Evolutionary conservation across 1,284 basidiomycete genomes (phyloP), one percentile per base, ranked within the genome.

Genomic region (Mrakiaceae sp.): DNA sequence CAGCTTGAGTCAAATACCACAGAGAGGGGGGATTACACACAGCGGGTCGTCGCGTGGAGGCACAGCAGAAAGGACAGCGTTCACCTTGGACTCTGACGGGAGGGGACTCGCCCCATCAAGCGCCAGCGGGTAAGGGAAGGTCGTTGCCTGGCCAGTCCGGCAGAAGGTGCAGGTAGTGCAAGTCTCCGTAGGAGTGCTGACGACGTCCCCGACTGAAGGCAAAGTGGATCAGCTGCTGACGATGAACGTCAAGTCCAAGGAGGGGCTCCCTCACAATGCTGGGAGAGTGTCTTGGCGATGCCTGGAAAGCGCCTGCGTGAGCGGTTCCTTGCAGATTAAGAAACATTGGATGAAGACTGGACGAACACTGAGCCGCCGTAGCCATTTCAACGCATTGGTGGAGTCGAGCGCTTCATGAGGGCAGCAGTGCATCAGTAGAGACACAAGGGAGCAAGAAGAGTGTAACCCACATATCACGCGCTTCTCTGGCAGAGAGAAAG

Each of bases 311-410:
- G 44, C 9, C 3, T 8, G 10, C 42, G 14, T 48, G 3, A 10
- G 42, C 16, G 42, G 40, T 3, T 27, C 12, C 39, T 43, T 58
- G 11, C 5, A 46, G 39, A 46, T 12, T 14, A 0, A 58, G 46
- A 46, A 40, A 59, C 2, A 47, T 27, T 27, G 1, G 2, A 49
- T 16, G 11, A 8, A n/a, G 3, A 16, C 27, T 27, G 27, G 16
- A 53, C 60, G 51, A 10, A 61, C 60, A 61, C 10, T 49, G n/a
- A 2, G 50, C 6, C 6, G 12, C 74, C 2, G 78, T 79, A 4
- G 79, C 78, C 60, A 81, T 78, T 11, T 75, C 70, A 11, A 80
- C 74, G 40, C 81, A 80, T 66, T 75, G 67, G 9, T 74, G 72
- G 27, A 82, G 70, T 68, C 80, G 78, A 59, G 71, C 70, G 8